Evolutionary conservation across 2,329 filamentous ascomycete species (phyloP), one percentile per base, ranked within the genome.

Genomic region (Cladosporium austrohemisphaericum): DNA sequence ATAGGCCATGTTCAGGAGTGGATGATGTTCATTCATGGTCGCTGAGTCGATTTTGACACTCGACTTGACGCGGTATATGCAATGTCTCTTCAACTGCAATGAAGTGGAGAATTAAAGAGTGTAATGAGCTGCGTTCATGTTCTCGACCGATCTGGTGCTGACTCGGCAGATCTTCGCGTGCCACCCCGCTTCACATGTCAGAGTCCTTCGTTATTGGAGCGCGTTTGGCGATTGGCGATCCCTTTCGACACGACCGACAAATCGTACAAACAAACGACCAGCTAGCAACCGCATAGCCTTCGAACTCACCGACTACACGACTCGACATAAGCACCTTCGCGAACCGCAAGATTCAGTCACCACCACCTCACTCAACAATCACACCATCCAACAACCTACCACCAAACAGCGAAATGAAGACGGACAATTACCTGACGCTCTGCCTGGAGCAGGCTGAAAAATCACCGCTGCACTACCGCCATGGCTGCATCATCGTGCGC

Each of bases 381-480:
- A 10, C 41, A 44, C 41, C 28, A 22, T 13, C n/a, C 26, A 23
- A 25, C 32, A n/a, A n/a, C n/a, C 33, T 25, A 31, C 18, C 22
- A 14, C 16, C 25, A 25, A 46, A 37, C 43, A 32, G 43, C 56
- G 61, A 58, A 41, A 71, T 72, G 69, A 71, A 68, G 67, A 71
- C 69, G 55, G 72, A 78, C 55, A 68, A 67, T 48, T 77, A 76
- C 55, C 67, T 78, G 41, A 71, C 66, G 51, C 67, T 76, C 20
- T 78, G 75, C 67, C 69, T 78, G 41, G 71, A 75, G 64, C 72
- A 78, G 67, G 76, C 76, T 43, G 61, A 71, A 22, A 67, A 70
- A 40, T 77, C 73, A 11, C 71, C 74, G 22, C 71, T 79, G 20
- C 71, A 69, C 60, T 72, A 74, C 53, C 72, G 73, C 52, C 76